These are phyloP conservation scores for Sporodiniella umbellata DNA, from an alignment of 371 early-diverging fungal genomes.

Conservation along the genomic window DNA sequence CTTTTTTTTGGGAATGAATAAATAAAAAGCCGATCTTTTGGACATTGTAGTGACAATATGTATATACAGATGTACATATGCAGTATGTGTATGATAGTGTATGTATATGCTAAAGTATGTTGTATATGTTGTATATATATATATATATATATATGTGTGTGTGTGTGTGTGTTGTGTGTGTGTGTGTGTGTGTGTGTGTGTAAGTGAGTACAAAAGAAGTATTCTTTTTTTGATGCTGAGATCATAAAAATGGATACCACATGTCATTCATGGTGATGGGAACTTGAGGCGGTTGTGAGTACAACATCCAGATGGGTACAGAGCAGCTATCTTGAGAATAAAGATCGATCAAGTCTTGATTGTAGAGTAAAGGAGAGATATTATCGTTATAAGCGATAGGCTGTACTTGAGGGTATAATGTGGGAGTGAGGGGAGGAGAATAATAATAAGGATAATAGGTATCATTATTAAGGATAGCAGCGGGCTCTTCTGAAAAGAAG, in stretches of 20 bases:
- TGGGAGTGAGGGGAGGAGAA: background rate
- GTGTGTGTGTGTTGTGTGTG: too few species aligned
- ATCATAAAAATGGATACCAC: conserved; percentile 3
- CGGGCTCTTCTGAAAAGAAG: background rate
- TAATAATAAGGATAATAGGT: background rate
- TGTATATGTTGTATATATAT: too few species aligned
- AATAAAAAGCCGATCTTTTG: too few species aligned
- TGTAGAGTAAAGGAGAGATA: background rate
- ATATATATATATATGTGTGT: too few species aligned
- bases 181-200: background rate
- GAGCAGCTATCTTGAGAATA: background rate
- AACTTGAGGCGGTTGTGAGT: background rate
- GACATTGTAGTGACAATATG: too few species aligned
- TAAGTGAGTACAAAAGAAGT: background rate
- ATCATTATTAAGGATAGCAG: background rate
- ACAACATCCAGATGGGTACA: background rate
- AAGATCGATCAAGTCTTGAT: too few species aligned
- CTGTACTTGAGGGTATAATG: background rate
- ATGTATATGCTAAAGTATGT: too few species aligned
- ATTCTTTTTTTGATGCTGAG: background rate
- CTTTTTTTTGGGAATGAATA: too few species aligned
- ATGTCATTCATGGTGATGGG: conserved; percentile 1
- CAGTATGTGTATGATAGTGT: too few species aligned
- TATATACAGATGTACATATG: too few species aligned
- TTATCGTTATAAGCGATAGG: background rate